A percentile compares a stretch with the other conserved stretches of the same genome.
Conservation (phyloP, 139 green algal genomes). For the Haematococcus lacustris region DNA sequence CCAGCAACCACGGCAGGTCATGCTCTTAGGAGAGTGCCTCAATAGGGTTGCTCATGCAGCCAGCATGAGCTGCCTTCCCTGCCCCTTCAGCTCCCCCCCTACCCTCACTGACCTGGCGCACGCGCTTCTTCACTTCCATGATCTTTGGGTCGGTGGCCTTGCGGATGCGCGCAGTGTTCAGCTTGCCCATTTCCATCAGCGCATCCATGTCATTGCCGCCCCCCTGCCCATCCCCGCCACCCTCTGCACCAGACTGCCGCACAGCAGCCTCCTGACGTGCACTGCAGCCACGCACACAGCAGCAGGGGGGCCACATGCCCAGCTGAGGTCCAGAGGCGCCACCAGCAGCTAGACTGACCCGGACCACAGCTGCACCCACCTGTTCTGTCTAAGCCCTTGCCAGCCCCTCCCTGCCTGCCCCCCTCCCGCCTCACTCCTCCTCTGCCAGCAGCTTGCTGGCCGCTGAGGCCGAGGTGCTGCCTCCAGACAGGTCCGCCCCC, state of each 20-base stretch:
- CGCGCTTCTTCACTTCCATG: constrained; percentile 44
- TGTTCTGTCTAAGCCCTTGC: too few species aligned
- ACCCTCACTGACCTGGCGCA: constrained; percentile 18
- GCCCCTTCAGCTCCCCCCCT: not conserved
- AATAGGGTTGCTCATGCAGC: too few species aligned
- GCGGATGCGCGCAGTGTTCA: constrained; percentile 50
- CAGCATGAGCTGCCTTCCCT: too few species aligned
- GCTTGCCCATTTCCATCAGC: constrained; percentile 50
- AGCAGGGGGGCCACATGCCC: too few species aligned
- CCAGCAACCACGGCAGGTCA: too few species aligned
- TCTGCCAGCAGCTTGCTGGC: constrained; percentile 26
- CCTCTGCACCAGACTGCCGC: not conserved
- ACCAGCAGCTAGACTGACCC: too few species aligned
- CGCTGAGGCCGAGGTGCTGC: constrained; percentile 9
- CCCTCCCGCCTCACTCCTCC: constrained; percentile 25
- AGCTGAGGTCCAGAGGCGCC: too few species aligned
- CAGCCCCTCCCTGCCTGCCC: too few species aligned
- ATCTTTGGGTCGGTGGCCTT: constrained; percentile 47
- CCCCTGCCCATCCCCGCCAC: constrained; percentile 3
- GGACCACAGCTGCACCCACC: too few species aligned
- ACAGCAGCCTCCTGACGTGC: too few species aligned
- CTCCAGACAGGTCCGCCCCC: constrained; percentile 22
- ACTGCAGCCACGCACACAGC: too few species aligned
- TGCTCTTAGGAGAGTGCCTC: too few species aligned
- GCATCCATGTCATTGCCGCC: constrained; percentile 15